Base-by-base conservation (phyloP, 1,284 basidiomycete genomes). In the Pseudozyma hubeiensis region DNA sequence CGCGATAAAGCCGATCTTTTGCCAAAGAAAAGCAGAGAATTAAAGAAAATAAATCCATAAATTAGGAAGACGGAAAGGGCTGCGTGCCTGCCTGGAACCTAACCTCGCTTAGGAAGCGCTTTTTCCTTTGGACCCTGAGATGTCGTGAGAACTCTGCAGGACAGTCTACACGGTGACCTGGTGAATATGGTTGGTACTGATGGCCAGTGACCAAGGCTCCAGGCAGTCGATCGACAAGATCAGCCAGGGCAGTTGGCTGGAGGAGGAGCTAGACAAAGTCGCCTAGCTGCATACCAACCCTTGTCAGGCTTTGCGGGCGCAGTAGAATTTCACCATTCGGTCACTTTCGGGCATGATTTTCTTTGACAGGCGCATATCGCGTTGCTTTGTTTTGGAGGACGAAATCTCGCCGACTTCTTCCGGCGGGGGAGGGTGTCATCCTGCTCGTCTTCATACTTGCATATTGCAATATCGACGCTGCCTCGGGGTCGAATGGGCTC, bases 1-100 rank as follows among this genome's bases (percentile, higher is more conserved):
- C 11, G 50, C 51, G 51, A 52, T 52, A 52, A 52, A 52, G 51
- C 51, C 39, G 52, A 53, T 44, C 30, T 43, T 39, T 39, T 31
- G 6, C 7, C 33, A 19, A 30, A 52, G 13, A 41, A 40, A 37
- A 14, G 9, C 1, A 9, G 14, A 37, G 29, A 17, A 31, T 47
- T 13, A 55, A 31, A 46, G 24, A 30, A 49, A 5, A 24, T 24
- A 7, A 9, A 30, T 2, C 8, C 35, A 13, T 24, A 24, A 24
- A 24, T 24, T 24, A 24, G 24, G 24, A 24, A 24, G 24, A 24
- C 24, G 40, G 24, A 24, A 24, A 24, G 24, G 24, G 24, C 24
- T 24, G 24, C 24, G 24, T 24, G 35, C 35, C 35, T 37, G 8
- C 14, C 14, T 37, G 35, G 35, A 37, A 10, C 14, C 13, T n/a